These are phyloP conservation scores for Neonectria magnoliae DNA, from an alignment of 2,329 filamentous ascomycete species.

Conservation along the genomic window DNA sequence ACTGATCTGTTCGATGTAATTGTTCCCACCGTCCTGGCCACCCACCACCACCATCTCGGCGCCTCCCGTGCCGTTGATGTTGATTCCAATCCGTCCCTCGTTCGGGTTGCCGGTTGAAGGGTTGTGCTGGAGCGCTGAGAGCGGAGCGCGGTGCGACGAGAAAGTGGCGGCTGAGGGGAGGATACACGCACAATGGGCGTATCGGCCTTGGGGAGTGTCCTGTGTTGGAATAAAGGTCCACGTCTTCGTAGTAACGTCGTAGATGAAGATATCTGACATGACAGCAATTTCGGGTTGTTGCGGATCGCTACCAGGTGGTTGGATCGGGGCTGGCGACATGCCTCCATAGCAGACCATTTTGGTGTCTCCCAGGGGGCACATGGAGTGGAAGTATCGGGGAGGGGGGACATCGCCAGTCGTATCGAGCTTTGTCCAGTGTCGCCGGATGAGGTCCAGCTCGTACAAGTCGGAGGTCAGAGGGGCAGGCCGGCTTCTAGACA, in stretches of 20 bases:
- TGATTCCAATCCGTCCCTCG: constrained; percentile 86
- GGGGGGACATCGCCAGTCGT: constrained; percentile 86
- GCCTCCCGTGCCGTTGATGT: constrained; percentile 89
- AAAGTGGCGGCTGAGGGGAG: constrained; percentile 89
- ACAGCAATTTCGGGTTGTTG: constrained; percentile 88
- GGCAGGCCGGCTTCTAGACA: constrained; percentile 82
- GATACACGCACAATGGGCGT: constrained; percentile 95
- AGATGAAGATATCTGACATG: constrained; percentile 98
- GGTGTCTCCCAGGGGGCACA: constrained; percentile 91
- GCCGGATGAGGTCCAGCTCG: constrained; percentile 87
- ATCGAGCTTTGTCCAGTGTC: constrained; percentile 94
- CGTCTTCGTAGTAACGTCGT: constrained; percentile 81
- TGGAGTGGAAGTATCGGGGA: constrained; percentile 95
- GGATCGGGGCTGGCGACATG: constrained; percentile 82
- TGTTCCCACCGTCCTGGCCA: constrained; percentile 96
- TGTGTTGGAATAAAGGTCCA: constrained; percentile 87
- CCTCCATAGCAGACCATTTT: constrained; percentile 98
- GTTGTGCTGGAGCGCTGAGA: constrained; percentile 91
- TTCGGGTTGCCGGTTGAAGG: constrained; percentile 84
- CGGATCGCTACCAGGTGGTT: constrained; percentile 57
- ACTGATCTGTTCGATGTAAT: constrained; percentile 98
- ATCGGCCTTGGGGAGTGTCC: constrained; percentile 90
- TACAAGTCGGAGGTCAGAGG: constrained; percentile 91
- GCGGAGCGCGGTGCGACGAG: constrained; percentile 81
- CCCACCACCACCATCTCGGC: constrained; percentile 98